A percentile compares a stretch with the other conserved stretches of the same genome.
These are phyloP conservation scores for Yamadazyma sp. DNA, from an alignment of 805 yeast genomes.

Conservation along the genomic window DNA sequence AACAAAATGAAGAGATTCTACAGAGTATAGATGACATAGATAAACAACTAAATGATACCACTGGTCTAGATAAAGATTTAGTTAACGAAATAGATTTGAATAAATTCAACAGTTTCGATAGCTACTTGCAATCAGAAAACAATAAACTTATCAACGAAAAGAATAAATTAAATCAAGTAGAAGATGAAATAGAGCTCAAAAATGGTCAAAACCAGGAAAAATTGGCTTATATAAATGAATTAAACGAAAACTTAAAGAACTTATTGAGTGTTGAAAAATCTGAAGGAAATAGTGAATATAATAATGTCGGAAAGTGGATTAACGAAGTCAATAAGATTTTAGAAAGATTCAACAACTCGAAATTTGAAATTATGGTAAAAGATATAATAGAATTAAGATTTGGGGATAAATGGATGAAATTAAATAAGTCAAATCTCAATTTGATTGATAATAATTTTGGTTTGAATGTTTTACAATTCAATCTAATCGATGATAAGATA, in stretches of 20 bases:
- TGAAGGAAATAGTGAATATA: slow-evolving; percentile 6
- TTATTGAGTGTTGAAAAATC: slow-evolving; percentile 2
- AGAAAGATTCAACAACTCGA: slow-evolving; percentile 3
- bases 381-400: slow-evolving; percentile 7
- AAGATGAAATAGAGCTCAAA: slow-evolving; percentile 4
- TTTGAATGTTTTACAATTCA: slow-evolving; percentile 7
- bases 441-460: slow-evolving; percentile 8
- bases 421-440: slow-evolving; percentile 8
- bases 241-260: slow-evolving; percentile 3
- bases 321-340: slow-evolving; percentile 11
- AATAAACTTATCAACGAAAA: slow-evolving; percentile 5
- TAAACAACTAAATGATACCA: slow-evolving; percentile 12
- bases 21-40: slow-evolving; percentile 22
- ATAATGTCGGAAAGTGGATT: slow-evolving; percentile 12
- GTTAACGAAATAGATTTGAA: slow-evolving; percentile 7
- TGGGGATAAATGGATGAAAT: slow-evolving; percentile 6
- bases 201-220: slow-evolving; percentile 10
- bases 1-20: slow-evolving; percentile 24
- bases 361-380: slow-evolving; percentile 6
- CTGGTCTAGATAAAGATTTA: slow-evolving; percentile 4
- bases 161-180: slow-evolving; percentile 2
- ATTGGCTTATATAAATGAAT: slow-evolving; percentile 7
- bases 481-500: slow-evolving; percentile 4
- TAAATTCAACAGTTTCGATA: slow-evolving; percentile 6
- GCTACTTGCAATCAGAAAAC: slow-evolving; percentile 3